These are phyloP conservation scores for Suaeda aralocaspica DNA, from an alignment of 148 eudicot species.

Conservation along the genomic window DNA sequence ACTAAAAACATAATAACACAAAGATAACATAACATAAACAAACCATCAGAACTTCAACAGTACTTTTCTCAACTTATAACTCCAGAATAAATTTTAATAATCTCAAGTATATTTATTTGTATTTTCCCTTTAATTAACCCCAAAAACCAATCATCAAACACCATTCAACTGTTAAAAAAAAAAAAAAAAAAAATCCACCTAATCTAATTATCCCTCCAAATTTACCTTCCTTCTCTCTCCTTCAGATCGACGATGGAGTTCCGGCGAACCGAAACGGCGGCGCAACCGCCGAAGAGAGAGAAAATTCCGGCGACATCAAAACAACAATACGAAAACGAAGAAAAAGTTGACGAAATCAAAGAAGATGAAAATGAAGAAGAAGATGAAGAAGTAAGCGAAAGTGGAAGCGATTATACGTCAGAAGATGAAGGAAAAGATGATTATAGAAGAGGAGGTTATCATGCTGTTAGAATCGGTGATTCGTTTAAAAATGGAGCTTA, in stretches of 20 bases:
- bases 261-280: slow-evolving; percentile 21
- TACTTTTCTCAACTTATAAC: no score
- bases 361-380: slow-evolving; percentile 23
- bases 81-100: no score
- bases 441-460: slow-evolving; percentile 64
- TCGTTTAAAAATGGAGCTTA: slow-evolving; percentile 60
- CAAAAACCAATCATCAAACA: no score
- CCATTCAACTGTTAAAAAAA: no score
- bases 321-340: slow-evolving; percentile 4
- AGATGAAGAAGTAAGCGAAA: slow-evolving; percentile 39
- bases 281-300: slow-evolving; percentile 21
- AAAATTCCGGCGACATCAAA: slow-evolving; percentile 5
- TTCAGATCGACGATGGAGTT: slow-evolving; percentile 18
- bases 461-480: slow-evolving; percentile 73
- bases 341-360: slow-evolving; percentile 2
- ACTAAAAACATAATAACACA: no score
- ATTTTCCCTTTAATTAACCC: no score
- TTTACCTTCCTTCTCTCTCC: no score
- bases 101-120: no score
- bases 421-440: slow-evolving; percentile 54
- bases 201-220: no score
- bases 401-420: slow-evolving; percentile 40
- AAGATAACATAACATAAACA: no score
- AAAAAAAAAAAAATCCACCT: no score
- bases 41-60: no score